Evolutionary conservation across 2,329 filamentous ascomycete species (phyloP), one percentile per base, ranked within the genome.

Genomic region (Fusarium buharicum): DNA sequence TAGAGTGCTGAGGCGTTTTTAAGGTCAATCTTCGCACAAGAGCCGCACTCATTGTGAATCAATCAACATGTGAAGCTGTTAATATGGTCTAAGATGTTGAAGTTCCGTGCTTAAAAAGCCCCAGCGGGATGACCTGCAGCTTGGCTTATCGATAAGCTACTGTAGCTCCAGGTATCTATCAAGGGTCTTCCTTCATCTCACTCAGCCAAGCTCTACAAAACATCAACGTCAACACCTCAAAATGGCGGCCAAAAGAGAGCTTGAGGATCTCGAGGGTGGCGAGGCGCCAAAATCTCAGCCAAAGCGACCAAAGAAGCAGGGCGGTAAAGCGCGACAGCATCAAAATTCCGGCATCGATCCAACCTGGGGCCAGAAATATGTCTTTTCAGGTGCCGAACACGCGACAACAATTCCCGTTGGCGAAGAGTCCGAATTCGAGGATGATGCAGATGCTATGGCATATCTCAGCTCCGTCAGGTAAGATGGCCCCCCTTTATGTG

Each of bases 391-490:
- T n/a, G 75, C 86, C 13, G 83, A 86, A 40, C 79, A 82, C 57
- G 64, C 74, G n/a, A 75, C 78, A 4, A 79, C 78, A 3, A 75
- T 78, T 36, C 73, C 78, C 4, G 76, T 72, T 10, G 84, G 84
- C 44, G 83, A 86, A 34, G 86, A 89, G 55, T 76, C 88, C 1
- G 86, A 89, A 51, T 90, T 89, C 65, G 88, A 90, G 43, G 86
- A 89, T 44, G 85, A 88, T 50, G 78, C 81, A 28, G 87, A 90
- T 74, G 89, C 89, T 2, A 77, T 92, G 69, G 86, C 86, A 47
- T 93, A 93, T 76, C 75, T 93, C 58, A 82, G 81, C 66, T 86
- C 88, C 74, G 90, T 92, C 52, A 83, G 89, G 89, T 91, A 79
- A 82, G 84, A 72, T 24, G 5, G 20, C 18, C 16, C 41, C 36